Conservation (phyloP, 495 filamentous ascomycete species). For the Margaritispora aquatica region DNA sequence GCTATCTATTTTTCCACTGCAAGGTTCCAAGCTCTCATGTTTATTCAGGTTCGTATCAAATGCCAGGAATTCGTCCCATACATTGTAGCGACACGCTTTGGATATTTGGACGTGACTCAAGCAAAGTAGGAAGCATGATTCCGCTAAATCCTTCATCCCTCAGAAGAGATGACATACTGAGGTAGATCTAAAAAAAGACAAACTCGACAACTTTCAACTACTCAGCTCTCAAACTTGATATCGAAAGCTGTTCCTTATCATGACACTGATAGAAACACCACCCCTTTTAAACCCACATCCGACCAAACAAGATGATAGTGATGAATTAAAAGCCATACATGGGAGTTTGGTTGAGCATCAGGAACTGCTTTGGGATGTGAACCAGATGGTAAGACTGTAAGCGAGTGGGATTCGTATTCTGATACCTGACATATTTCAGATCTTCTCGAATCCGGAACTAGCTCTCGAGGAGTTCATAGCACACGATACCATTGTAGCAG, state of each 20-base stretch:
- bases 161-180: too few species aligned
- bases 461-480: constrained; percentile 51
- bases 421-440: not conserved
- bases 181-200: not conserved
- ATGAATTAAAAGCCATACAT: not conserved
- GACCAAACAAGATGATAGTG: not conserved
- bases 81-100: not conserved
- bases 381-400: not conserved
- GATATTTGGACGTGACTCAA: too few species aligned
- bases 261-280: not conserved
- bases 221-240: not conserved
- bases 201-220: not conserved
- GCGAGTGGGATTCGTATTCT: not conserved
- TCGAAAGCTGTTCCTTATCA: not conserved
- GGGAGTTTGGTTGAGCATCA: not conserved
- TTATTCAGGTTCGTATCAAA: too few species aligned
- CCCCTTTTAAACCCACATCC: not conserved
- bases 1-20: not conserved
- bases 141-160: too few species aligned
- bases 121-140: too few species aligned
- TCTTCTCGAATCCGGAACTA: constrained; percentile 44
- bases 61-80: too few species aligned
- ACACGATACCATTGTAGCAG: constrained; percentile 49
- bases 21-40: too few species aligned
- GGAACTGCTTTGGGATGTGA: not conserved